Percentiles rank a stretch among this genome's conserved stretches.
These are phyloP conservation scores for Fusarium sp. DNA, from an alignment of 2,329 filamentous ascomycete species.

Conservation along the genomic window DNA sequence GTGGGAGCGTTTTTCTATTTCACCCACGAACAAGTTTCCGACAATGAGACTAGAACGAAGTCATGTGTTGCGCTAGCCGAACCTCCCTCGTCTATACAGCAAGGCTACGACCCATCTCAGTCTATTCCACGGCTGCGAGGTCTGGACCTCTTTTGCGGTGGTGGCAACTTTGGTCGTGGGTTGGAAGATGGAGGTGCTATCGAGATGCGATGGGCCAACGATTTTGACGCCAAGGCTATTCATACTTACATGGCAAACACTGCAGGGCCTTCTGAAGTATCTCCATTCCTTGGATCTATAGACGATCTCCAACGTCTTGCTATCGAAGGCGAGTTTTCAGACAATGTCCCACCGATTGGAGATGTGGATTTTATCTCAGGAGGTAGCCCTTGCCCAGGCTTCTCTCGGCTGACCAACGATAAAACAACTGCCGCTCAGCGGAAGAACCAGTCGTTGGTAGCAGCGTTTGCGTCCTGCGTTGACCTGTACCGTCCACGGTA, in stretches of 20 bases:
- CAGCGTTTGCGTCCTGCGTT: conserved; percentile 77
- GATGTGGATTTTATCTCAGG: conserved; percentile 75
- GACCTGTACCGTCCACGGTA: conserved; percentile 81
- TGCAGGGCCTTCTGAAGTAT: conserved; percentile 48
- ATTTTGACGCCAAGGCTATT: conserved; percentile 70
- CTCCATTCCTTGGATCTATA: conserved; percentile 75
- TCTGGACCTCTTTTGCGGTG: conserved; percentile 80
- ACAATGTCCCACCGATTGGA: conserved; percentile 65
- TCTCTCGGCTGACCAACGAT: conserved; percentile 70
- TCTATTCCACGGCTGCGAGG: conserved; percentile 59
- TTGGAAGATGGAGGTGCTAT: conserved; percentile 76
- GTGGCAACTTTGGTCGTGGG: conserved; percentile 79
- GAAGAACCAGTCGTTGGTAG: conserved; percentile 79
- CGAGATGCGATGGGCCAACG: conserved; percentile 73
- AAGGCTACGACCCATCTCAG: conserved; percentile 63
- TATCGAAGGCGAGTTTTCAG: conserved; percentile 59
- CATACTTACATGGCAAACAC: conserved; percentile 79
- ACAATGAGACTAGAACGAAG: neutral
- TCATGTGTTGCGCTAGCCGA: conserved; percentile 49
- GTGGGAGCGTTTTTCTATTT: conserved; percentile 74
- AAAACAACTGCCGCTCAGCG: conserved; percentile 64
- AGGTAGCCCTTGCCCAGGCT: conserved; percentile 82
- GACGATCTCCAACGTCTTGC: conserved; percentile 70
- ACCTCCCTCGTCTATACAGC: conserved; percentile 52
- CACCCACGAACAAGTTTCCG: conserved; percentile 48